Base-by-base conservation (phyloP, 1,284 basidiomycete genomes). In the Mycosarcoma maydis region DNA sequence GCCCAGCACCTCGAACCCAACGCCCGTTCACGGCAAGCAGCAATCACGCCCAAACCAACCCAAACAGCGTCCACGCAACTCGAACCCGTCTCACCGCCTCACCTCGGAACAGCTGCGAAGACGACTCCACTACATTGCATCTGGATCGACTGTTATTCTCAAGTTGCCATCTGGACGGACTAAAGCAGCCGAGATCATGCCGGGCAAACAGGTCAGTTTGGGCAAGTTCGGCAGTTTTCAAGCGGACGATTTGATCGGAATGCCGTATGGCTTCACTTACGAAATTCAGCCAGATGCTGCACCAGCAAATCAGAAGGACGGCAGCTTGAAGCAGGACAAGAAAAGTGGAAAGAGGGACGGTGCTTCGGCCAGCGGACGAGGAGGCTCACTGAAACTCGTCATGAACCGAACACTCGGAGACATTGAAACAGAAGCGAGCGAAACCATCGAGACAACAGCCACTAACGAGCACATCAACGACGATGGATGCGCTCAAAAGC, bases 391-490 rank as follows among this genome's bases (percentile, higher is more conserved):
- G 20, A 65, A 64, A 29, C 39, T 65, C 16, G 60, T 76, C 39
- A 71, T 76, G 53, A 68, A 73, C 46, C 57, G 58, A 2, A 75
- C 65, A 0, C 56, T 76, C 3, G 62, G 66, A 0, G 73, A 77
- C 34, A 47, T 74, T 23, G 59, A 68, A 36, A 56, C 46, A 3
- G 52, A 55, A 30, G 49, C 67, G 17, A 47, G 60, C 49, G 61
- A 72, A 44, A 71, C 75, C 20, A 73, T 65, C 22, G 61, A 76
- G 33, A 82, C 68, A 6, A 58, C 75, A 19, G 81, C 81, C 1
- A 82, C 80, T 4, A 82, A 82, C 52, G 81, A 82, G 42, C 72
- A 80, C 57, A 81, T 82, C 52, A 73, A 74, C 51, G 81, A 82
- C 43, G 77, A 78, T 23, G 72, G 74, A 3, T 73, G 58, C 8